These are phyloP conservation scores for Stachybotrys chlorohalonatus DNA, from an alignment of 2,329 filamentous ascomycete species.

Conservation along the genomic window DNA sequence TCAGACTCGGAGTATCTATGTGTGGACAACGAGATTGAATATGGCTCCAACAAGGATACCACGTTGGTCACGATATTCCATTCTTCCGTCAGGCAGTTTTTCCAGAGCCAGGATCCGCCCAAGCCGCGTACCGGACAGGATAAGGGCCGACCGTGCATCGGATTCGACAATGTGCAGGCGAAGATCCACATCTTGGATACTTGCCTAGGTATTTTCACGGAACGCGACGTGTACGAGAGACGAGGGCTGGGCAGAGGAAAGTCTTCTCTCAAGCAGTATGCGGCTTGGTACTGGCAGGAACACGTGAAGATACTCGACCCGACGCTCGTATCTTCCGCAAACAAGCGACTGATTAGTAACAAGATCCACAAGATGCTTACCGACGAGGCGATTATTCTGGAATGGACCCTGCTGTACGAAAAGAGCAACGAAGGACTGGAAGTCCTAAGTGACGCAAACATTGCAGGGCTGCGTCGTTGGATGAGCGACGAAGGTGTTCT, in stretches of 20 bases:
- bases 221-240: conserved; percentile 18
- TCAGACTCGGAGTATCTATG: conserved; percentile 21
- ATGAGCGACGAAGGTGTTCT: conserved; percentile 23
- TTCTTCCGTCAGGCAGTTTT: conserved; percentile 28
- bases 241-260: conserved; percentile 15
- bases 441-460: conserved; percentile 29
- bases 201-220: conserved; percentile 29
- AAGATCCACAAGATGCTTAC: conserved; percentile 27
- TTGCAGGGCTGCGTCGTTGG: conserved; percentile 25
- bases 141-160: conserved; percentile 14
- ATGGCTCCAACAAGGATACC: conserved; percentile 30
- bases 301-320: conserved; percentile 26
- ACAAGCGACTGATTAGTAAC: conserved; percentile 23
- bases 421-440: conserved; percentile 32
- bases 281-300: conserved; percentile 36
- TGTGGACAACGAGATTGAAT: conserved; percentile 24
- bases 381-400: conserved; percentile 23
- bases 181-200: conserved; percentile 27
- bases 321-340: conserved; percentile 9
- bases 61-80: conserved; percentile 31
- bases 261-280: conserved; percentile 26
- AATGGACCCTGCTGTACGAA: conserved; percentile 30
- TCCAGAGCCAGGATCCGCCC: conserved; percentile 20
- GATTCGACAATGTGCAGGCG: conserved; percentile 23
- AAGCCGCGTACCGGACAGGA: conserved; percentile 4